Evolutionary conservation across 306 rosid genomes (phyloP).

Genomic region (Crataegus laevigata): DNA sequence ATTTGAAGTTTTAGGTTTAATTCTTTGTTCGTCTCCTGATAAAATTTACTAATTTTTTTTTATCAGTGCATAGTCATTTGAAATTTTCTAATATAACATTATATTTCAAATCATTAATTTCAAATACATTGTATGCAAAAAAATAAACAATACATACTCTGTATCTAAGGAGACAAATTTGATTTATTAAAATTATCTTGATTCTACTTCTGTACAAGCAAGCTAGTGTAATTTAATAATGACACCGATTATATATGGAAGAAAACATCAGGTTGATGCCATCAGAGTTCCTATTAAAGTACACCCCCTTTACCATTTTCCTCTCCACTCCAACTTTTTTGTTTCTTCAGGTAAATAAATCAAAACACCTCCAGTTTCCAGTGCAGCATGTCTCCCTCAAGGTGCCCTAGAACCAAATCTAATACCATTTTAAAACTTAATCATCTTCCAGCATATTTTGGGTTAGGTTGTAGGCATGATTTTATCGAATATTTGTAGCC

Average conservation of each 20-base stretch:
- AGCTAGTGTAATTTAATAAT: not conserved
- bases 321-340: not conserved
- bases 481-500: constrained; percentile 28
- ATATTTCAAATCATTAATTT: not conserved
- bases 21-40: too few relatives aligned
- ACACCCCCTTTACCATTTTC: not conserved
- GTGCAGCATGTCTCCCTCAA: not conserved
- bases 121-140: not conserved
- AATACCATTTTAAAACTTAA: not conserved
- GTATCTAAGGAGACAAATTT: not conserved
- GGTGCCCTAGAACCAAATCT: not conserved
- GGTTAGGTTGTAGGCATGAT: constrained; percentile 54
- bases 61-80: not conserved
- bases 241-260: not conserved
- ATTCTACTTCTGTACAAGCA: not conserved
- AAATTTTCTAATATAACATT: not conserved
- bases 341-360: not conserved
- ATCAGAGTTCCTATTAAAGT: not conserved
- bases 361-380: not conserved
- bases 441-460: constrained; percentile 11
- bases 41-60: not conserved
- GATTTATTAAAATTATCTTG: not conserved
- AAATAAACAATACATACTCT: not conserved
- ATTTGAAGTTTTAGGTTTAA: not conserved
- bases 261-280: not conserved